A percentile compares a stretch with the other conserved stretches of the same genome.
phyloP scores from a whole-genome alignment of 2,329 filamentous ascomycete genomes.

The Neodidymelliopsis sp. region DNA sequence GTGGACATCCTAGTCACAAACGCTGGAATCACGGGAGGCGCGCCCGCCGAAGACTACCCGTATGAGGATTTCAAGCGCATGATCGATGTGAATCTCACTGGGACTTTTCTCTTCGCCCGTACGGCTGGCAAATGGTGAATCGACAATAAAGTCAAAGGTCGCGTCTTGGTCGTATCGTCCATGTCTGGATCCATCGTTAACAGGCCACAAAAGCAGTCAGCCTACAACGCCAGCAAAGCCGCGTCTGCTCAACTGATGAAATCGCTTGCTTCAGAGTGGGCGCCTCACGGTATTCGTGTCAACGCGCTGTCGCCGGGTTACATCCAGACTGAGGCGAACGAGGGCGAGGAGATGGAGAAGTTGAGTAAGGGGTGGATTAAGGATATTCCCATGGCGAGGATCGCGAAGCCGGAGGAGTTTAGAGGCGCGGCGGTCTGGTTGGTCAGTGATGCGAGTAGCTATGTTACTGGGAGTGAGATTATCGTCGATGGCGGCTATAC shows the following conservation, averaged over 20 bases:
- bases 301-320: not conserved
- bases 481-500: not conserved
- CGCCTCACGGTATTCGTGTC: not conserved
- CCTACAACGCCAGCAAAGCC: not conserved
- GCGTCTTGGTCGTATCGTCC: conserved; percentile 77
- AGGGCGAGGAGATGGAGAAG: not conserved
- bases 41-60: conserved; percentile 77
- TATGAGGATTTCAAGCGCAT: conserved; percentile 78
- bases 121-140: conserved; percentile 66
- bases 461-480: not conserved
- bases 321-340: not conserved
- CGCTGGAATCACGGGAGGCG: conserved; percentile 51
- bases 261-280: not conserved
- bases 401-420: not conserved
- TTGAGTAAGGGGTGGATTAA: not conserved
- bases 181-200: conserved; percentile 53
- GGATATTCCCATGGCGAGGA: not conserved
- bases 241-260: not conserved
- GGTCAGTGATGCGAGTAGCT: not conserved
- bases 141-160: conserved; percentile 72
- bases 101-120: conserved; percentile 79
- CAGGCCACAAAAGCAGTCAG: not conserved
- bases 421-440: not conserved
- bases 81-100: conserved; percentile 83
- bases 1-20: conserved; percentile 52